Percentiles rank a stretch among this genome's conserved stretches.
These are phyloP conservation scores for Beauveria varroae DNA, from an alignment of 2,329 filamentous ascomycete species.

Conservation along the genomic window DNA sequence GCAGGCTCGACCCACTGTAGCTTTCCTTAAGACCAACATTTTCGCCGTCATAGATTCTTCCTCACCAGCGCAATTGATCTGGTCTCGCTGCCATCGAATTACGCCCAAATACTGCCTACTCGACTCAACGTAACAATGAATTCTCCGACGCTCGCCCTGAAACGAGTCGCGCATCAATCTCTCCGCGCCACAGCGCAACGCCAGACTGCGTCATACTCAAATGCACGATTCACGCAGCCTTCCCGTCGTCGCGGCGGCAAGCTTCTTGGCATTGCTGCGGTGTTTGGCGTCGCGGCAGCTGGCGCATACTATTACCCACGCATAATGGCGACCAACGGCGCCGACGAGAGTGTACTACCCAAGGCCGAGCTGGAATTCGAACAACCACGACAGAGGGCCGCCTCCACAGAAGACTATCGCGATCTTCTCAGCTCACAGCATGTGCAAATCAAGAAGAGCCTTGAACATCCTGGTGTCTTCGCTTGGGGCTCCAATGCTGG, in stretches of 20 bases:
- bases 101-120: background rate
- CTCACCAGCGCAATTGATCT: background rate
- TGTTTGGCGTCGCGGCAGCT: slow-evolving; percentile 32
- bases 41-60: background rate
- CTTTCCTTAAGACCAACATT: background rate
- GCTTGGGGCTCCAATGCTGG: slow-evolving; percentile 87
- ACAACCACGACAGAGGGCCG: slow-evolving; percentile 47
- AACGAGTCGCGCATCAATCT: background rate
- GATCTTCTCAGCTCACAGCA: slow-evolving; percentile 79
- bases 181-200: slow-evolving; percentile 3
- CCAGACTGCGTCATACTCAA: background rate
- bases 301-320: slow-evolving; percentile 31
- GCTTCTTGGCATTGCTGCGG: slow-evolving; percentile 22
- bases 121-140: background rate
- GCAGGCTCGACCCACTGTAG: slow-evolving; percentile 1
- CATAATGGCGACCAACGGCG: slow-evolving; percentile 22
- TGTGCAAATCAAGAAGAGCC: slow-evolving; percentile 76
- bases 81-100: background rate
- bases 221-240: slow-evolving; percentile 8
- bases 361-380: slow-evolving; percentile 60
- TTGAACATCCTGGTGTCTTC: slow-evolving; percentile 80
- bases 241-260: slow-evolving; percentile 21
- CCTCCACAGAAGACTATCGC: slow-evolving; percentile 63
- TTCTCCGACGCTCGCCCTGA: background rate
- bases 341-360: slow-evolving; percentile 13